These are phyloP conservation scores for Skeletonema marinoi DNA, from an alignment of 108 stramenopile genomes.

Conservation along the genomic window DNA sequence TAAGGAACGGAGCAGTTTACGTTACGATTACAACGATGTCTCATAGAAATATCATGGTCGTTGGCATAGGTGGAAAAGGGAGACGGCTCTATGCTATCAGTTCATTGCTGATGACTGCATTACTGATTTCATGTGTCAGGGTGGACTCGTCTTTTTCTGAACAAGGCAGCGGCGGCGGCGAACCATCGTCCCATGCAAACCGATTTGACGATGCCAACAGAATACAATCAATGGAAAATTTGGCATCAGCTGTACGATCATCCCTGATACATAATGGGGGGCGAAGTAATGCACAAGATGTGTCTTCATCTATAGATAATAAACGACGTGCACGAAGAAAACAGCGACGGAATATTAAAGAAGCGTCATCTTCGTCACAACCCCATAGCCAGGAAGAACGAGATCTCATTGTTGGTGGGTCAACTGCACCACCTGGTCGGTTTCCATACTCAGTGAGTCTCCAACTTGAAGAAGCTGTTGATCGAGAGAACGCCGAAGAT, in stretches of 20 bases:
- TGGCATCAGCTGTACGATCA: not conserved
- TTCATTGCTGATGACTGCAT: not conserved
- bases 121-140: not conserved
- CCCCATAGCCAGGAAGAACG: not conserved
- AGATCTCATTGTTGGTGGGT: conserved; percentile 60
- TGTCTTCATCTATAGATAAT: not conserved
- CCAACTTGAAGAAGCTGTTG: conserved; percentile 30
- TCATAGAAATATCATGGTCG: not conserved
- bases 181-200: not conserved
- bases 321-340: not conserved
- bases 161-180: not conserved
- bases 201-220: not conserved
- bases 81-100: not conserved
- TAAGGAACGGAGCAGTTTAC: too few relatives aligned
- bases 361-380: not conserved
- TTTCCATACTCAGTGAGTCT: conserved; percentile 63
- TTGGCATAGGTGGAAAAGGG: not conserved
- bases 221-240: not conserved
- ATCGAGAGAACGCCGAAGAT: not conserved
- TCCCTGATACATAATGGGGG: not conserved
- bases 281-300: not conserved
- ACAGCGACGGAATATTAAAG: not conserved
- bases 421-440: conserved; percentile 37
- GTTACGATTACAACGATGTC: too few relatives aligned
- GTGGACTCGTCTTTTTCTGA: not conserved